Conservation (phyloP, 1,284 basidiomycete genomes). For the Ceratobasidium sp. region DNA sequence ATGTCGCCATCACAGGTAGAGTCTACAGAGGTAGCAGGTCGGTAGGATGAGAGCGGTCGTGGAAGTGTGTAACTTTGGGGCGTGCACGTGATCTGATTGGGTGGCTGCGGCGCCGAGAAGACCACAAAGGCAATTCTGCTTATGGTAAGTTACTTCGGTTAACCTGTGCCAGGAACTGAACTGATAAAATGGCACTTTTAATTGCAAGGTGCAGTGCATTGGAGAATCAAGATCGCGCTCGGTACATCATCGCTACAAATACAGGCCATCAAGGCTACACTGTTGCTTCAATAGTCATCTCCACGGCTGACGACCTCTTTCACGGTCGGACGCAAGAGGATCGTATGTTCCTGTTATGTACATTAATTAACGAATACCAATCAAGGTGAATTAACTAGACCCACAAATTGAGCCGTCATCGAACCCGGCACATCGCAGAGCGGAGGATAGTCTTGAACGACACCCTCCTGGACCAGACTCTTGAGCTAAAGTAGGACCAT, state of each 20-base stretch:
- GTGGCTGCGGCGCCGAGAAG: too few relatives aligned
- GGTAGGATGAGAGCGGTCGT: neutral
- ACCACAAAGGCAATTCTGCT: neutral
- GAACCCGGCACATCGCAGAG: conserved; percentile 83
- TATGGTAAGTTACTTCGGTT: neutral
- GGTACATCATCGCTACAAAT: neutral
- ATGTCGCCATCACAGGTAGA: conserved; percentile 69
- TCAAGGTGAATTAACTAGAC: conserved; percentile 53
- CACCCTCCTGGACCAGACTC: conserved; percentile 87
- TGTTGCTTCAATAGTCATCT: conserved; percentile 79
- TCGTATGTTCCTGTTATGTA: conserved; percentile 85
- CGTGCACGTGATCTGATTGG: neutral
- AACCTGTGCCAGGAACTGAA: neutral
- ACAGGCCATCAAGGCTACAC: neutral
- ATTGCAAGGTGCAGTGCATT: neutral
- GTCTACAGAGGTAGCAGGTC: neutral
- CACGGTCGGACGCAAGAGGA: conserved; percentile 88
- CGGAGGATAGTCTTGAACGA: conserved; percentile 96
- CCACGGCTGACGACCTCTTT: conserved; percentile 97
- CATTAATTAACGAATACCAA: too few relatives aligned
- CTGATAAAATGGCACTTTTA: too few relatives aligned
- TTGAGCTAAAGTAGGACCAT: conserved; percentile 75
- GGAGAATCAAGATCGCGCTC: neutral
- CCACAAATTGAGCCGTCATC: conserved; percentile 95
- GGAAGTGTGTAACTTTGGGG: conserved; percentile 18